Evolutionary conservation across 352 stramenopile genomes (phyloP).

Genomic region (Phytophthora pisi): DNA sequence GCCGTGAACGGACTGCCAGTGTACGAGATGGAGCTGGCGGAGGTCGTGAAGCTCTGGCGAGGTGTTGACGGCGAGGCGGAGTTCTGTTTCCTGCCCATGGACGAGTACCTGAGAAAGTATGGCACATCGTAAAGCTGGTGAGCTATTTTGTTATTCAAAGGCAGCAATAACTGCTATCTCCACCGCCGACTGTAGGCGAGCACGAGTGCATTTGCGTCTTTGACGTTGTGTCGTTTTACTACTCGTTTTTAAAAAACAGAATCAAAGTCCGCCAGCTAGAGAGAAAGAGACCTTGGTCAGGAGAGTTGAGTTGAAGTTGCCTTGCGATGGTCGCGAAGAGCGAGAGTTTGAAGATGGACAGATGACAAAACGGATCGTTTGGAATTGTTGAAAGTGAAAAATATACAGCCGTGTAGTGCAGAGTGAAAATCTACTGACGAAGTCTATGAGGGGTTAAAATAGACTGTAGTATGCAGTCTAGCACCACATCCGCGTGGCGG

Average conservation of each 20-base stretch:
- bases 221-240: constrained; percentile 26
- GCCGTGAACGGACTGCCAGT: constrained; percentile 82
- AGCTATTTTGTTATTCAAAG: constrained; percentile 34
- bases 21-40: constrained; percentile 78
- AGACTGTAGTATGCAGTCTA: not conserved
- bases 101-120: constrained; percentile 76
- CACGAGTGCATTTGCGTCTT: constrained; percentile 21
- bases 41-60: constrained; percentile 78
- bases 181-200: constrained; percentile 12
- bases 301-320: constrained; percentile 6
- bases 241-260: constrained; percentile 18
- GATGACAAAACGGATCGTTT: constrained; percentile 5
- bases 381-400: constrained; percentile 1
- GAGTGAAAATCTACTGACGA: not conserved
- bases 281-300: not conserved
- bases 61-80: constrained; percentile 74
- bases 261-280: constrained; percentile 1
- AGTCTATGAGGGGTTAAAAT: not conserved
- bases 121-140: constrained; percentile 39
- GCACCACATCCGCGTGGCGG: not conserved
- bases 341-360: constrained; percentile 1
- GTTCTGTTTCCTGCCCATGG: constrained; percentile 79
- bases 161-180: constrained; percentile 21
- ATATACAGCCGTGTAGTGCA: not conserved
- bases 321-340: not conserved